Base-by-base conservation (phyloP, 345 rosid genomes). In the Eucalyptus albens region DNA sequence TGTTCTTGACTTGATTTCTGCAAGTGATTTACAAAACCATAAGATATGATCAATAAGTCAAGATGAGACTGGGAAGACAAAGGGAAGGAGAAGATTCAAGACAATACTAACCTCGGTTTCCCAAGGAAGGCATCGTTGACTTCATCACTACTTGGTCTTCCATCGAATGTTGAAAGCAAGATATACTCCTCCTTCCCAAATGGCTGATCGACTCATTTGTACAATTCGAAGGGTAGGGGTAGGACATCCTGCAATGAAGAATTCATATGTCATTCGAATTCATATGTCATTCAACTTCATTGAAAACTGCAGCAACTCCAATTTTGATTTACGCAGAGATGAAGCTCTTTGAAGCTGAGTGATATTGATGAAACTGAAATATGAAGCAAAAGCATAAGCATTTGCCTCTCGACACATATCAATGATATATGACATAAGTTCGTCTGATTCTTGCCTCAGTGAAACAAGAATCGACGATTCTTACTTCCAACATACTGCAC, bases 61-160 rank as follows among this genome's bases (percentile, higher is more conserved):
- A 72, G 44, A 33, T 22, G 11, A 69, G 82, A 72, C 82, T 72
- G 21, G 44, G 44, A 17, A 19, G 82, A 10, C 82, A 72, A 17
- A 72, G 82, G 8, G 33, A 22, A 65, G 37, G 56, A 50, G 15
- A 50, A 29, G 17, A 31, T 53, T 56, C 7, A 26, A 53, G 60
- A 44, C n/a, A 4, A 89, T 88, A 47, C 55, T 60, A 93, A 94
- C 99, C 94, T 91, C 27, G 96, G 91, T 91, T 91, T 94, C 37
- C 97, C 97, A 22, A 93, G 45, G 96, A 96, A 96, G 51, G 97
- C 96, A 89, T 96, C 93, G 22, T 97, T 96, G 77, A 96, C 90
- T 90, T 97, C 96, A 87, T 97, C 97, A 17, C 89, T 89, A 86
- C 89, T 94, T 53, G 99, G 99, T 90, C 91, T 94, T 87, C 93